These are phyloP conservation scores for Nepenthes gracilis DNA, from an alignment of 148 eudicot genomes.

Conservation along the genomic window DNA sequence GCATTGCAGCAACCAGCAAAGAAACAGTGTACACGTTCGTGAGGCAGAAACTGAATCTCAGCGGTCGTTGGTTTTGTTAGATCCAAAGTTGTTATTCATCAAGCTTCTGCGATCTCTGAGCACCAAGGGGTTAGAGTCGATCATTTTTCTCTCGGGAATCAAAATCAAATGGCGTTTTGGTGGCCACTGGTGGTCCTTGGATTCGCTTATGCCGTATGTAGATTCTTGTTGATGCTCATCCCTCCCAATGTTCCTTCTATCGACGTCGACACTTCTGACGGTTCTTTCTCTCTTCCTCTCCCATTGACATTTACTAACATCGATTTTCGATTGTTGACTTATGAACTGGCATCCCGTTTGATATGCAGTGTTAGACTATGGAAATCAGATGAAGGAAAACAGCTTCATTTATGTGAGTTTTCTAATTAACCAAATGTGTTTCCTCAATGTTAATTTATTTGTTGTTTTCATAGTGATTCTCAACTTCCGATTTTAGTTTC, in stretches of 20 bases:
- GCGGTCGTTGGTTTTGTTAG: too few species aligned
- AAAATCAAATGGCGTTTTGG: conserved; percentile 78
- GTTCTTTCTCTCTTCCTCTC: conserved; percentile 25
- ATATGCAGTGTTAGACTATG: conserved; percentile 76
- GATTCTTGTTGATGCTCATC: conserved; percentile 66
- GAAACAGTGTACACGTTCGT: too few species aligned
- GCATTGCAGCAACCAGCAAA: too few species aligned
- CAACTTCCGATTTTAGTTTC: too few species aligned
- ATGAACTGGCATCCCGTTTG: conserved; percentile 4
- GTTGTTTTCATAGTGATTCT: too few species aligned
- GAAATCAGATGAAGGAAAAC: conserved; percentile 74
- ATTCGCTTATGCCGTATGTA: conserved; percentile 66
- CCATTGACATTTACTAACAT: neutral
- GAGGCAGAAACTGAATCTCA: too few species aligned
- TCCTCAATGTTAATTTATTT: too few species aligned
- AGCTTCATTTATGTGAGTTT: conserved; percentile 89
- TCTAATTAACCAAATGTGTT: neutral
- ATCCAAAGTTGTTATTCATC: too few species aligned
- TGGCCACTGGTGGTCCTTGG: conserved; percentile 71
- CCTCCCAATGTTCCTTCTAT: conserved; percentile 93
- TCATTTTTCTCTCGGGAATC: too few species aligned
- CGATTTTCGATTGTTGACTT: neutral
- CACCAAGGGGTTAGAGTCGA: too few species aligned
- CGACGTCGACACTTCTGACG: conserved; percentile 88
- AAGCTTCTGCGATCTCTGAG: too few species aligned